phyloP scores from a whole-genome alignment of 352 stramenopile genomes.

The Pythium pyrilobum region DNA sequence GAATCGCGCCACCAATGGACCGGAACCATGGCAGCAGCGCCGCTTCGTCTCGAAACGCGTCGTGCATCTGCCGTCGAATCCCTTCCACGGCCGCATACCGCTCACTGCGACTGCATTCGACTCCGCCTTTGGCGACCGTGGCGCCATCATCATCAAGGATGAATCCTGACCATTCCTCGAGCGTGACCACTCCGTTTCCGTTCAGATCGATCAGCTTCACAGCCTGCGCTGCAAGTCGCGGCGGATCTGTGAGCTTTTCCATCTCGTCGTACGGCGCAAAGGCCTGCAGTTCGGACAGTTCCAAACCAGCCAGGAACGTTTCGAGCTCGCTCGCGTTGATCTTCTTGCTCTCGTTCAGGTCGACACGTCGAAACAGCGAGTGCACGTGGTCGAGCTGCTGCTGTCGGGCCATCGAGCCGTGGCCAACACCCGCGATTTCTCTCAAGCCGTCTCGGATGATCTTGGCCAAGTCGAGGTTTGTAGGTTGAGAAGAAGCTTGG shows the following conservation, averaged over 20 bases:
- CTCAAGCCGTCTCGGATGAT: background rate
- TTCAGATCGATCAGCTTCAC: slow-evolving; percentile 44
- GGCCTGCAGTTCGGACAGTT: slow-evolving; percentile 14
- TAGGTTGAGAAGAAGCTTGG: background rate
- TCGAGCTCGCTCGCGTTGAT: slow-evolving; percentile 47
- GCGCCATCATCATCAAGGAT: slow-evolving; percentile 1
- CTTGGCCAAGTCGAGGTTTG: background rate
- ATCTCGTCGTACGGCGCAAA: background rate
- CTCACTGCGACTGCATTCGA: background rate
- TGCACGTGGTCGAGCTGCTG: slow-evolving; percentile 17
- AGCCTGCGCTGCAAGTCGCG: slow-evolving; percentile 24
- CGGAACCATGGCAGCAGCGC: slow-evolving; percentile 45
- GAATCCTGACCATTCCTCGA: slow-evolving; percentile 48
- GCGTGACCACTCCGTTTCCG: slow-evolving; percentile 48
- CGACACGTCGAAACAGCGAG: slow-evolving; percentile 41
- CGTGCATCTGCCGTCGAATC: slow-evolving; percentile 18
- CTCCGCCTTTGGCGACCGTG: background rate
- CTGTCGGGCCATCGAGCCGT: background rate
- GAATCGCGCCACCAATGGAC: slow-evolving; percentile 30
- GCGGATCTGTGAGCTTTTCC: background rate
- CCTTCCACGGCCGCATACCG: slow-evolving; percentile 20
- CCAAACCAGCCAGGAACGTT: slow-evolving; percentile 26
- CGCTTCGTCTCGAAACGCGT: slow-evolving; percentile 9
- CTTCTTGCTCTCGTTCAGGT: slow-evolving; percentile 46
- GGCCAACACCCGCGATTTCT: slow-evolving; percentile 1